Base-by-base conservation (phyloP, 495 filamentous ascomycete genomes). In the Hypoxylon fuscum region DNA sequence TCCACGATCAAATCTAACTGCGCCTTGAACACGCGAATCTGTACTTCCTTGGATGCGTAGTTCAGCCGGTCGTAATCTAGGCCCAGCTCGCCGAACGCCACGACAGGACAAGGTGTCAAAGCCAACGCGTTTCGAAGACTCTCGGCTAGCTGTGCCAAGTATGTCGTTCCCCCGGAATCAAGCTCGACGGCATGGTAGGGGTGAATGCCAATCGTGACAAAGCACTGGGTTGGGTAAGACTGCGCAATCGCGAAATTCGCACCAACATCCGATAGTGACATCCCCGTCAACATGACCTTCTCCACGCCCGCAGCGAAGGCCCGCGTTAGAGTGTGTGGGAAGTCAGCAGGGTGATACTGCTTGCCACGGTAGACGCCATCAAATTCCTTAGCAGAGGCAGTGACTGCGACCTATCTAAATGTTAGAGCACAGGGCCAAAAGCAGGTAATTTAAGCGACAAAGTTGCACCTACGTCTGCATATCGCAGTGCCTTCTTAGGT, bases 71-170 rank as follows among this genome's bases (percentile, higher is more conserved):
- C 91, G 65, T 93, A 95, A 66, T 95, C 91, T 0, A 94, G 80
- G 0, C 91, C 91, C 20, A 95, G 88, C 66, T 95, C 91, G 11
- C 91, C 91, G 71, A 93, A 94, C 1, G 91, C 91, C 11, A 86
- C 85, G 11, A 83, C 80, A 31, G 81, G 71, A 1, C 84, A 84
- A 6, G 78, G 64, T 22, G 77, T 60, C 61, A 79, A 81, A 1
- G 81, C 77, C 23, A 77, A 68, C 1, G 87, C 87, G 12, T 34
- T 29, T 25, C 31, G 40, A 15, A 60, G n/a, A n/a, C 38, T 45
- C 22, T 55, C 47, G 17, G 22, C 46, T 86, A 92, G 76, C 9
- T 77, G 74, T 22, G 78, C 75, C n/a, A 93, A 75, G 29, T 82
- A 76, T 2, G 75, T 66, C 11, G 87, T 71, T 4, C 46, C 55